A percentile compares a stretch with the other conserved stretches of the same genome.
Conservation (phyloP, 1,284 basidiomycete genomes). For the Afroboletus lepidellus region DNA sequence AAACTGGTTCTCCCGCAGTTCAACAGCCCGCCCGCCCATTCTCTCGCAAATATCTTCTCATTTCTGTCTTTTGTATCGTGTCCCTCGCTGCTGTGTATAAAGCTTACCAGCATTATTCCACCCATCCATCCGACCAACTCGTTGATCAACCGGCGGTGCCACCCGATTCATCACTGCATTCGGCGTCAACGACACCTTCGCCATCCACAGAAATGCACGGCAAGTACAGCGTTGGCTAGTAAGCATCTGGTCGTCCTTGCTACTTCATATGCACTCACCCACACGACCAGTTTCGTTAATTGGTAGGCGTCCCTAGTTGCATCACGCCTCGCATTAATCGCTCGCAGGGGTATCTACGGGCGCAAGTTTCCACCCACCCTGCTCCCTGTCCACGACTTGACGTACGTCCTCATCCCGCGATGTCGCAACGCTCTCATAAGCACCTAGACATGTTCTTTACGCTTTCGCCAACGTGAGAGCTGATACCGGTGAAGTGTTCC, state of each 20-base stretch:
- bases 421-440: conserved; percentile 12
- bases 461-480: conserved; percentile 88
- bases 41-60: conserved; percentile 19
- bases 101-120: conserved; percentile 13
- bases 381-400: conserved; percentile 82
- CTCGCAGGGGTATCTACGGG: conserved; percentile 87
- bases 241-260: conserved; percentile 35
- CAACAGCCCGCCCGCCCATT: conserved; percentile 16
- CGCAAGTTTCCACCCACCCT: conserved; percentile 81
- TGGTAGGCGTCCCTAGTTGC: conserved; percentile 46
- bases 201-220: conserved; percentile 35
- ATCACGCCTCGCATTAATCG: conserved; percentile 11
- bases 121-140: conserved; percentile 11
- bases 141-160: conserved; percentile 14
- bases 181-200: conserved; percentile 15
- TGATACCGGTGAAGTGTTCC: conserved; percentile 79
- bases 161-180: conserved; percentile 7
- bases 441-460: conserved; percentile 71
- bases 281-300: conserved; percentile 62
- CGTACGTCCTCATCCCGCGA: conserved; percentile 51
- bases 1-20: conserved; percentile 9
- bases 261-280: conserved; percentile 9
- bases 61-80: conserved; percentile 20
- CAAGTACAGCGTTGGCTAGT: conserved; percentile 81
- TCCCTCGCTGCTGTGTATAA: conserved; percentile 17